Evolutionary conservation across 148 eudicot species (phyloP).

Genomic region (Amaranthus palmeri): DNA sequence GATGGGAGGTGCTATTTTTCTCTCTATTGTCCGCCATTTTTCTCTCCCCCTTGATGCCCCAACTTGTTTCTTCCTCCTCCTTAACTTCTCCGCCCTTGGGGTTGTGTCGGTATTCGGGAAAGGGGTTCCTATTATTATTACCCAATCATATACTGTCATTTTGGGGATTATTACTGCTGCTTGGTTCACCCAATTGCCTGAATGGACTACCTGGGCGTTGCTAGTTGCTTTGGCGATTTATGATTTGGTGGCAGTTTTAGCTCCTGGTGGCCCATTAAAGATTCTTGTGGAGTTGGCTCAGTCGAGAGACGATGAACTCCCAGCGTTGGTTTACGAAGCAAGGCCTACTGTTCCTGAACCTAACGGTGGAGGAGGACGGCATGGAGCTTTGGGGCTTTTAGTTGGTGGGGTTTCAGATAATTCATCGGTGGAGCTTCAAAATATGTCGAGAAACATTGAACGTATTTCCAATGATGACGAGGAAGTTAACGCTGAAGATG

Average conservation of each 20-base stretch:
- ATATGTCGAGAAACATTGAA: slow-evolving; percentile 12
- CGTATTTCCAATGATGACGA: slow-evolving; percentile 6
- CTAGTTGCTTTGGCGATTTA: slow-evolving; percentile 74
- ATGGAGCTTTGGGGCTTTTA: slow-evolving; percentile 44
- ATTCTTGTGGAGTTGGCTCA: slow-evolving; percentile 78
- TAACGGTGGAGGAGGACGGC: slow-evolving; percentile 18
- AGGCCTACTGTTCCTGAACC: slow-evolving; percentile 50
- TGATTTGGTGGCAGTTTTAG: slow-evolving; percentile 87
- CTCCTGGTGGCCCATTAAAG: slow-evolving; percentile 96
- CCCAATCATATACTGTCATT: slow-evolving; percentile 63
- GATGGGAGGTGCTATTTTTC: slow-evolving; percentile 70
- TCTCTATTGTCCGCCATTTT: slow-evolving; percentile 51
- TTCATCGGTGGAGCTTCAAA: slow-evolving; percentile 49
- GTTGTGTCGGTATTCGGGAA: slow-evolving; percentile 60
- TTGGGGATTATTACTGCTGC: slow-evolving; percentile 84
- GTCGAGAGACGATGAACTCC: slow-evolving; percentile 75
- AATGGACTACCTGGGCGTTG: slow-evolving; percentile 96
- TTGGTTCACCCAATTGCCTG: slow-evolving; percentile 91
- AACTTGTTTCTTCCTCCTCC: slow-evolving; percentile 36
- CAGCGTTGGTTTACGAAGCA: slow-evolving; percentile 82
- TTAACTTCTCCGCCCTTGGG: slow-evolving; percentile 65
- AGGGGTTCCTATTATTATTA: slow-evolving; percentile 66
- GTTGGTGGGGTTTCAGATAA: slow-evolving; percentile 57
- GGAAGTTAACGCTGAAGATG: slow-evolving; percentile 25
- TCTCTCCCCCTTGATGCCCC: slow-evolving; percentile 50